Conservation (phyloP, 139 green algal species). For the Coccomyxa sp. region DNA sequence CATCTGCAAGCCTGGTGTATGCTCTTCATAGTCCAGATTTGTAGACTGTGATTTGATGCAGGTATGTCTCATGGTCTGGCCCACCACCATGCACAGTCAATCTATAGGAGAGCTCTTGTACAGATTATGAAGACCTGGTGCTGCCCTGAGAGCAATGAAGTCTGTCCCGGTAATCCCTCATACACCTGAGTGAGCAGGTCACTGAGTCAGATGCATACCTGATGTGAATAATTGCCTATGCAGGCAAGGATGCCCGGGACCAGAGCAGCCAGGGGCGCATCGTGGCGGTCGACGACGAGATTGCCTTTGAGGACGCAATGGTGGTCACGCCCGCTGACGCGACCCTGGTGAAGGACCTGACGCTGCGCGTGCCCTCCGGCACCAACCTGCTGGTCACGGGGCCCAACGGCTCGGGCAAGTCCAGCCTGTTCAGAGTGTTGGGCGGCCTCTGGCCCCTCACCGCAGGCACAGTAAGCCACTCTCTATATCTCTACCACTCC, state of each 20-base stretch:
- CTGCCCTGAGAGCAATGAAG: too few relatives aligned
- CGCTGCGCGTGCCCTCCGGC: conserved; percentile 40
- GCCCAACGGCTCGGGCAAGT: conserved; percentile 39
- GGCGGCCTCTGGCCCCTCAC: conserved; percentile 64
- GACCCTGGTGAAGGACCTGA: conserved; percentile 34
- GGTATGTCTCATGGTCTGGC: too few relatives aligned
- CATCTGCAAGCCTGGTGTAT: too few relatives aligned
- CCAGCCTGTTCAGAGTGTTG: conserved; percentile 59
- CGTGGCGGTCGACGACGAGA: conserved; percentile 33
- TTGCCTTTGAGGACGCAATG: conserved; percentile 59
- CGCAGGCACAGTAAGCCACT: conserved; percentile 40
- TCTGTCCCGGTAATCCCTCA: too few relatives aligned
- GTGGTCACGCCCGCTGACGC: conserved; percentile 61
- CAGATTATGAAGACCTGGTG: too few relatives aligned
- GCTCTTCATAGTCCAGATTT: too few relatives aligned
- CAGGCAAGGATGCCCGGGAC: not conserved
- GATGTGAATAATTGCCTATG: not conserved
- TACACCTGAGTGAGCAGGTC: too few relatives aligned
- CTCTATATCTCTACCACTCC: not conserved
- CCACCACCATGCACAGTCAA: too few relatives aligned
- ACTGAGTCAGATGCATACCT: too few relatives aligned
- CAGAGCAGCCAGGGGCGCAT: conserved; percentile 4
- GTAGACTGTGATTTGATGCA: too few relatives aligned
- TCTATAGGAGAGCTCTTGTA: too few relatives aligned
- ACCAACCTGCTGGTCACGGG: conserved; percentile 77